Conservation (phyloP, 306 rosid genomes). For the Acacia acuminata region DNA sequence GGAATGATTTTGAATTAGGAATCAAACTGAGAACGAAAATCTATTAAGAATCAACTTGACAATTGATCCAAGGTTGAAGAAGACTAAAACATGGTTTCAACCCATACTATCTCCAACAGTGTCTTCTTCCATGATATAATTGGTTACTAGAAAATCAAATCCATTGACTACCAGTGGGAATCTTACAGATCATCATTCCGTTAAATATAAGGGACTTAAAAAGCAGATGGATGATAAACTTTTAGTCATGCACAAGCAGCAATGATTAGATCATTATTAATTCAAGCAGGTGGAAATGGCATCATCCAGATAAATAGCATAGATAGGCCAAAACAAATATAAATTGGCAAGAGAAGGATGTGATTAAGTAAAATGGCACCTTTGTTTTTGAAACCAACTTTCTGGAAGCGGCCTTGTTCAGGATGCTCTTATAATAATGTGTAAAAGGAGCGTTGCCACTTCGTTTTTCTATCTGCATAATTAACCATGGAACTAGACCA, state of each 20-base stretch:
- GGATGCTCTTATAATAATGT: conserved; percentile 80
- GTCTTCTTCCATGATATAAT: background rate
- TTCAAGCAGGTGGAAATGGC: background rate
- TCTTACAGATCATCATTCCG: background rate
- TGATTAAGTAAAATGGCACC: conserved; percentile 49
- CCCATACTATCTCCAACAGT: background rate
- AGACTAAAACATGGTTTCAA: background rate
- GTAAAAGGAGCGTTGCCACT: conserved; percentile 55
- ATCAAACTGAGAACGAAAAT: background rate
- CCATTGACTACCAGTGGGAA: background rate
- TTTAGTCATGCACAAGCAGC: background rate
- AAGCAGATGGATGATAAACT: background rate
- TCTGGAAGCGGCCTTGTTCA: conserved; percentile 73
- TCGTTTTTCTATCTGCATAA: conserved; percentile 69
- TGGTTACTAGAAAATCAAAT: conserved; percentile 19
- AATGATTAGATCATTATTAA: background rate
- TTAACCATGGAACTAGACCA: conserved; percentile 23
- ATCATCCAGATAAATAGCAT: background rate
- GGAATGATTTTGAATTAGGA: background rate
- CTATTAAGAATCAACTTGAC: background rate
- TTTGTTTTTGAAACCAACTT: conserved; percentile 47
- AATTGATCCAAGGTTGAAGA: background rate
- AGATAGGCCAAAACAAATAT: background rate
- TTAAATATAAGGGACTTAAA: background rate
- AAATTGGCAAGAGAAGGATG: background rate